A percentile compares a stretch with the other conserved stretches of the same genome.
phyloP scores from a whole-genome alignment of 441 rosid species.

The Sinapis alba region DNA sequence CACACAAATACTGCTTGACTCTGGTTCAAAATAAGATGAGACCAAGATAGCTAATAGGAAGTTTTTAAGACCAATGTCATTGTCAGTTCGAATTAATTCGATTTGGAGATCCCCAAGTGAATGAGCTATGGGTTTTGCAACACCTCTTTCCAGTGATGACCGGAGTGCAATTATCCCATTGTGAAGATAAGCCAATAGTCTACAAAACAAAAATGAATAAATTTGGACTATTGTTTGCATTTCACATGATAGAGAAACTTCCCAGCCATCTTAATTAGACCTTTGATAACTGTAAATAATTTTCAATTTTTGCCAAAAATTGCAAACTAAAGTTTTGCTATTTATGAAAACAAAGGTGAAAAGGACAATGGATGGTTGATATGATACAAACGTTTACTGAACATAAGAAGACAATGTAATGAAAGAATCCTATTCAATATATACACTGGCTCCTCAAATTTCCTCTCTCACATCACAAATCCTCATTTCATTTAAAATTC shows the following conservation, averaged over 20 bases:
- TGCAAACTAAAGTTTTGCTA: background rate
- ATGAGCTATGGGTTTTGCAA: background rate
- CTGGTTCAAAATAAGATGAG: background rate
- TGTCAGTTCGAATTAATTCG: background rate
- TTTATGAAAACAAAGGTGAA: constrained; percentile 35
- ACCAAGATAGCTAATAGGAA: background rate
- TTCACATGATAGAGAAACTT: background rate
- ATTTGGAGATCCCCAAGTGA: background rate
- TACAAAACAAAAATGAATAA: no score
- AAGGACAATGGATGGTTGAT: constrained; percentile 32
- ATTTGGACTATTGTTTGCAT: background rate
- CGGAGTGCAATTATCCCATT: background rate
- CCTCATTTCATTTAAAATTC: constrained; percentile 12
- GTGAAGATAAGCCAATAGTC: background rate
- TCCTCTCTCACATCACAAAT: constrained; percentile 19
- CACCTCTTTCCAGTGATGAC: background rate
- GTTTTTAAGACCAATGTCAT: background rate
- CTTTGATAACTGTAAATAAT: background rate
- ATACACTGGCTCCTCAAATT: constrained; percentile 25
- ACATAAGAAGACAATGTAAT: constrained; percentile 30
- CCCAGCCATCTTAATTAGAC: background rate
- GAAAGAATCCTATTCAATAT: constrained; percentile 30
- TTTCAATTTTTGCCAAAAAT: background rate
- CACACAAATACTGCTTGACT: background rate
- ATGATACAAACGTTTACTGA: constrained; percentile 24